phyloP scores from a whole-genome alignment of 331 rosid species.

The Malus hybrid region DNA sequence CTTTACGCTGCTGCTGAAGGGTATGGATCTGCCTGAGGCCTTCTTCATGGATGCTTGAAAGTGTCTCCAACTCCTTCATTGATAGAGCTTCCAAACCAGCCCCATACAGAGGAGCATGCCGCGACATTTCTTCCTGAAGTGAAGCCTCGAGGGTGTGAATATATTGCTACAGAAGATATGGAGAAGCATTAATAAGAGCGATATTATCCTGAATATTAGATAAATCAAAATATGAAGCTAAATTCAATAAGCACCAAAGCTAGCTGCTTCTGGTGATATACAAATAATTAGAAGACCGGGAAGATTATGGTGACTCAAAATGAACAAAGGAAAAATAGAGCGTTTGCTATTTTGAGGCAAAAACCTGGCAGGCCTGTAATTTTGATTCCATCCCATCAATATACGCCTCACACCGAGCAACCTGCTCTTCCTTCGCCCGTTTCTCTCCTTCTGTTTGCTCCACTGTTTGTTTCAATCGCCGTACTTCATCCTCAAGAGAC shows the following conservation, averaged over 20 bases:
- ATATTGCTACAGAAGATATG: slow-evolving; percentile 71
- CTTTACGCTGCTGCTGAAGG: slow-evolving; percentile 85
- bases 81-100: slow-evolving; percentile 95
- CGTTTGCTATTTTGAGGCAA: slow-evolving; percentile 5
- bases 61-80: slow-evolving; percentile 86
- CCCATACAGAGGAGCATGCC: slow-evolving; percentile 94
- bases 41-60: slow-evolving; percentile 89
- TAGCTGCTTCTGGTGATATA: not conserved
- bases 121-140: slow-evolving; percentile 94
- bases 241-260: slow-evolving; percentile 4
- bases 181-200: slow-evolving; percentile 15
- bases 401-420: slow-evolving; percentile 93
- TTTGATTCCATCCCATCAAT: slow-evolving; percentile 99
- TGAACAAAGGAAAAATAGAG: not conserved
- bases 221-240: not conserved
- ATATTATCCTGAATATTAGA: not conserved
- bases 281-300: not conserved
- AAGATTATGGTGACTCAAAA: not conserved
- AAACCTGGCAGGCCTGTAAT: slow-evolving; percentile 96
- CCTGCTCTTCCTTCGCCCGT: slow-evolving; percentile 93
- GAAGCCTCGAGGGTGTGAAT: slow-evolving; percentile 89
- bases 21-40: slow-evolving; percentile 92
- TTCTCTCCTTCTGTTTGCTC: slow-evolving; percentile 96
- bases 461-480: slow-evolving; percentile 82
- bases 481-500: slow-evolving; percentile 96